Evolutionary conservation across 306 rosid genomes (phyloP).

Genomic region (Quercus parvula): DNA sequence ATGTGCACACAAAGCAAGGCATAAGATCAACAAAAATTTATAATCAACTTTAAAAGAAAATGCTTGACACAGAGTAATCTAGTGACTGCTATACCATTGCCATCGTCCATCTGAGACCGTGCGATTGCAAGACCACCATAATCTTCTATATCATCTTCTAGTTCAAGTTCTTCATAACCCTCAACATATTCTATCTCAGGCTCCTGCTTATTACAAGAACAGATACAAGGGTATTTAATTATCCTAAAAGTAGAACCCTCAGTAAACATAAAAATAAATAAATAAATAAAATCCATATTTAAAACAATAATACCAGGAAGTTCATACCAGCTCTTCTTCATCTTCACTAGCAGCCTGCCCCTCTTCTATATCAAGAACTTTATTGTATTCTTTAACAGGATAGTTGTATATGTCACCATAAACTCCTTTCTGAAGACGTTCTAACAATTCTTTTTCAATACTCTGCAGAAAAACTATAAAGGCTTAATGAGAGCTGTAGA

Average conservation of each 20-base stretch:
- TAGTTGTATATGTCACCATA: slow-evolving; percentile 66
- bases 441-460: slow-evolving; percentile 70
- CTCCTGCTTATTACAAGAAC: slow-evolving; percentile 52
- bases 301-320: slow-evolving; percentile 1
- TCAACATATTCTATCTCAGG: slow-evolving; percentile 69
- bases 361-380: slow-evolving; percentile 49
- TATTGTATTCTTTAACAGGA: slow-evolving; percentile 44
- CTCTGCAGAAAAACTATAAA: slow-evolving; percentile 41
- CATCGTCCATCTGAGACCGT: slow-evolving; percentile 34
- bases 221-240: not conserved
- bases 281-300: not conserved
- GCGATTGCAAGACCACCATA: slow-evolving; percentile 41
- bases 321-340: slow-evolving; percentile 60
- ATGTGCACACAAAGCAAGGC: not conserved
- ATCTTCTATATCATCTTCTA: slow-evolving; percentile 88
- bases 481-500: slow-evolving; percentile 13
- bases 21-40: not conserved
- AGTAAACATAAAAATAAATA: not conserved
- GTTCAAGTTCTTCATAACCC: slow-evolving; percentile 70
- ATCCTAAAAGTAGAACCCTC: not conserved
- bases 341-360: slow-evolving; percentile 33
- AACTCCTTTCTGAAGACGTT: slow-evolving; percentile 62
- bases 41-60: not conserved
- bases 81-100: slow-evolving; percentile 38
- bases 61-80: not conserved